Percentiles rank a stretch among this genome's conserved stretches.
phyloP scores from a whole-genome alignment of 2,329 filamentous ascomycete genomes.

The Pseudocercospora cruenta region DNA sequence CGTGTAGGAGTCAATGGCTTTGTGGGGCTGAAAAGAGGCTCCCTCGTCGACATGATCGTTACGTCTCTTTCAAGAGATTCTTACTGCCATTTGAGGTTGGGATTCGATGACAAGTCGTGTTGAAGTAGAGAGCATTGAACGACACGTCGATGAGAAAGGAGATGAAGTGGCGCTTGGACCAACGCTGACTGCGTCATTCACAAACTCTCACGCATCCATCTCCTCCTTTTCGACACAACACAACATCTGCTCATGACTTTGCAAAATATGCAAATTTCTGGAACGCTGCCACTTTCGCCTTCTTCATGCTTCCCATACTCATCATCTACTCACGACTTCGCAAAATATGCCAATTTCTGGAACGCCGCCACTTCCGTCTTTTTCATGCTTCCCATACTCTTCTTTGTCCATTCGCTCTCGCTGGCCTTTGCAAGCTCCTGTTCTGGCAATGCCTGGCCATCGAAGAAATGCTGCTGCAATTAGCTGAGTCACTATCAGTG shows the following conservation, averaged over 20 bases:
- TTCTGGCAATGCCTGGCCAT: slow-evolving; percentile 19
- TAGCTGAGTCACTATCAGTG: neutral
- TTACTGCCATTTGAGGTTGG: too few species aligned
- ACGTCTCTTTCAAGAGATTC: too few species aligned
- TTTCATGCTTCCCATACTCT: slow-evolving; percentile 24
- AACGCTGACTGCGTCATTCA: too few species aligned
- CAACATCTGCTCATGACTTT: neutral
- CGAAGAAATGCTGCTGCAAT: slow-evolving; percentile 23
- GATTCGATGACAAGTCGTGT: too few species aligned
- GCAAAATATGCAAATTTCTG: slow-evolving; percentile 16
- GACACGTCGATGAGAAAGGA: too few species aligned
- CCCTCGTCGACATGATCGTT: too few species aligned
- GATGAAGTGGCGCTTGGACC: too few species aligned
- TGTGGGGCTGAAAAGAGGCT: neutral
- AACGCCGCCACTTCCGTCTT: slow-evolving; percentile 15
- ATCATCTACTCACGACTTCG: neutral
- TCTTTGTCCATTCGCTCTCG: slow-evolving; percentile 24
- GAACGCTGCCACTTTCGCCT: slow-evolving; percentile 14
- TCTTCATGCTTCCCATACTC: slow-evolving; percentile 25
- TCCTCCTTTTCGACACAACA: neutral
- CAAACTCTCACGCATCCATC: neutral
- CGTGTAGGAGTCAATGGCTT: neutral
- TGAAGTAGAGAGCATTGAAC: too few species aligned
- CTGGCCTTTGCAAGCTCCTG: slow-evolving; percentile 13
- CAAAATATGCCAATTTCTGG: slow-evolving; percentile 17